Evolutionary conservation across 805 yeast genomes (phyloP).

Genomic region (Vanderwaltozyma polyspora): DNA sequence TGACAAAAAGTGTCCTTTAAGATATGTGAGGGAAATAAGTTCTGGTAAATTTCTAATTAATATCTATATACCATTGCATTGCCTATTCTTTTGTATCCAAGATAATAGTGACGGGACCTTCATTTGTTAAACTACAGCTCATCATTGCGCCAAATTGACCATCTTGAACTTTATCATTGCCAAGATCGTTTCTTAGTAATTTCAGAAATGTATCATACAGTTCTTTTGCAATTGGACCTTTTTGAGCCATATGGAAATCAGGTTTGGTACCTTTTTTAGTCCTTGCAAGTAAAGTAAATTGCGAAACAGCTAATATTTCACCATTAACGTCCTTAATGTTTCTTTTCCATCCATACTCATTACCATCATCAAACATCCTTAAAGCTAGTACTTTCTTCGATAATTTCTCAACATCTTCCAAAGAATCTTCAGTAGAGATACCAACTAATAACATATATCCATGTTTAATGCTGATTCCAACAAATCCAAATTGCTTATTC

Average conservation of each 20-base stretch:
- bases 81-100: constrained; percentile 41
- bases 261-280: constrained; percentile 90
- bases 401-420: constrained; percentile 57
- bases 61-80: too few relatives aligned
- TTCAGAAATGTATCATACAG: constrained; percentile 39
- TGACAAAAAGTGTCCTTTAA: too few relatives aligned
- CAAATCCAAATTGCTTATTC: background rate
- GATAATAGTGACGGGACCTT: constrained; percentile 86
- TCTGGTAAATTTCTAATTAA: too few relatives aligned
- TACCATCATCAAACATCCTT: constrained; percentile 65
- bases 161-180: constrained; percentile 60
- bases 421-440: constrained; percentile 64
- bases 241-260: constrained; percentile 86
- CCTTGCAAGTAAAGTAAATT: constrained; percentile 79
- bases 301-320: constrained; percentile 78
- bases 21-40: too few relatives aligned
- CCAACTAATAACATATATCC: constrained; percentile 83
- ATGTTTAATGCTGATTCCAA: constrained; percentile 37
- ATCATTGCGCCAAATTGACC: constrained; percentile 96
- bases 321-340: constrained; percentile 54
- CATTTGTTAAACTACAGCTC: constrained; percentile 82
- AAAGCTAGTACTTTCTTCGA: constrained; percentile 56
- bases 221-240: constrained; percentile 45
- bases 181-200: constrained; percentile 40
- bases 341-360: constrained; percentile 68